Evolutionary conservation across 495 filamentous ascomycete species (phyloP).

Genomic region (Neurospora pannonica): DNA sequence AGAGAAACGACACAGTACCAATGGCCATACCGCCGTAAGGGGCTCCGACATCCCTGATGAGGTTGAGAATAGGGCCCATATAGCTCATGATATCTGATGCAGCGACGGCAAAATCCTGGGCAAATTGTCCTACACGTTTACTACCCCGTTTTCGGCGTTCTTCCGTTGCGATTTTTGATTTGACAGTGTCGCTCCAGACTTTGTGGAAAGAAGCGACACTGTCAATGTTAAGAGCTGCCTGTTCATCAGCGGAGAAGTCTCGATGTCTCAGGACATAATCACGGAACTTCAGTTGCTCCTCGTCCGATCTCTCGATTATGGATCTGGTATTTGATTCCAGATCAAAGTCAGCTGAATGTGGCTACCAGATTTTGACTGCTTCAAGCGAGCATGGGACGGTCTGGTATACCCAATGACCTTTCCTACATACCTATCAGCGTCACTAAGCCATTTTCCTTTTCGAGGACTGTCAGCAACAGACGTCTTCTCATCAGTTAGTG

Average conservation of each 20-base stretch:
- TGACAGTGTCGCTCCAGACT: not conserved
- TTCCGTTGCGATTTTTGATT: not conserved
- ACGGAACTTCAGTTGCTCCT: not conserved
- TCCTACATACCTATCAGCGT: not conserved
- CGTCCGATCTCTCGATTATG: not conserved
- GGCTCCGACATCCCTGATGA: not conserved
- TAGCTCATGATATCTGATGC: not conserved
- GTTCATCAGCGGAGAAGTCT: not conserved
- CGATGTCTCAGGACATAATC: not conserved
- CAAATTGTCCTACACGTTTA: not conserved
- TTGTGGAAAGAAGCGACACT: not conserved
- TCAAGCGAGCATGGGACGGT: not conserved
- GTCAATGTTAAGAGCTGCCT: not conserved
- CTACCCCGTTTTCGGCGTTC: not conserved
- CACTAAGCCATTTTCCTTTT: not conserved
- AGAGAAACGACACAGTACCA: not conserved
- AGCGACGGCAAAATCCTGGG: not conserved
- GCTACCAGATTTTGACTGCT: not conserved
- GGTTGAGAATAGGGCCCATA: not conserved
- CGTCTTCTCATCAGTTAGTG: not conserved
- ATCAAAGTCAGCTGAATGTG: not conserved
- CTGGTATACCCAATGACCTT: not conserved
- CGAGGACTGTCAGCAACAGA: not conserved
- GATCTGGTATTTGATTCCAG: not conserved
- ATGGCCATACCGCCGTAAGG: not conserved